Evolutionary conservation across 169 alveolate species (phyloP).

Genomic region (Eimeria necatrix): DNA sequence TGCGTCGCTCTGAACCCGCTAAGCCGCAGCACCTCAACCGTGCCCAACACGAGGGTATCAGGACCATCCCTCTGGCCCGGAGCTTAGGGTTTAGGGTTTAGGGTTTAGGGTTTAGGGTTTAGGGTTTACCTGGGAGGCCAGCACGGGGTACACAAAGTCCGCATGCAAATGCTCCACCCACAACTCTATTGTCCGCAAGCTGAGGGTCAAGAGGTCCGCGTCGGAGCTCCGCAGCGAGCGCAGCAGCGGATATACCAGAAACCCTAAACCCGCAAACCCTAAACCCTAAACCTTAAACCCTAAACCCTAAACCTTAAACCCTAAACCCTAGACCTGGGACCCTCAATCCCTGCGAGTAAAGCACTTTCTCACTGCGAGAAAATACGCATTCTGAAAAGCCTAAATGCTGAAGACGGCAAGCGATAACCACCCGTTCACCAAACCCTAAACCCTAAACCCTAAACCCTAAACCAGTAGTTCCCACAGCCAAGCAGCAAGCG

Average conservation of each 20-base stretch:
- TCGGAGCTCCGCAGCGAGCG: conserved; percentile 75
- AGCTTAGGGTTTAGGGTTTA: conserved; percentile 28
- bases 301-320: conserved; percentile 37
- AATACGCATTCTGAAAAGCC: no score
- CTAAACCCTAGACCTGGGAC: not conserved
- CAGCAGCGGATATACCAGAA: conserved; percentile 74
- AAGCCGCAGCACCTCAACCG: no score
- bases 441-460: not conserved
- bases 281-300: conserved; percentile 47
- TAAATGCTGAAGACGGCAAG: no score
- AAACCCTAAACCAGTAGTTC: not conserved
- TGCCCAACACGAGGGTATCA: not conserved
- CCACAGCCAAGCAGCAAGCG: not conserved
- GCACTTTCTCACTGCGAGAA: no score
- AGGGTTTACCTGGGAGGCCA: conserved; percentile 73
- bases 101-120: not conserved
- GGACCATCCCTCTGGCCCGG: not conserved
- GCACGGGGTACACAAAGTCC: conserved; percentile 85
- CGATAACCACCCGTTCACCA: not conserved
- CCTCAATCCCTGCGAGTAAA: no score
- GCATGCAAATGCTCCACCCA: conserved; percentile 86
- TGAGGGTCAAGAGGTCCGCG: conserved; percentile 54
- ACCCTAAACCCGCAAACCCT: conserved; percentile 27
- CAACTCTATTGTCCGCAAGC: conserved; percentile 84
- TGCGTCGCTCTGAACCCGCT: no score